These are phyloP conservation scores for Tulasnella sp. DNA, from an alignment of 768 basidiomycete species.

Conservation along the genomic window DNA sequence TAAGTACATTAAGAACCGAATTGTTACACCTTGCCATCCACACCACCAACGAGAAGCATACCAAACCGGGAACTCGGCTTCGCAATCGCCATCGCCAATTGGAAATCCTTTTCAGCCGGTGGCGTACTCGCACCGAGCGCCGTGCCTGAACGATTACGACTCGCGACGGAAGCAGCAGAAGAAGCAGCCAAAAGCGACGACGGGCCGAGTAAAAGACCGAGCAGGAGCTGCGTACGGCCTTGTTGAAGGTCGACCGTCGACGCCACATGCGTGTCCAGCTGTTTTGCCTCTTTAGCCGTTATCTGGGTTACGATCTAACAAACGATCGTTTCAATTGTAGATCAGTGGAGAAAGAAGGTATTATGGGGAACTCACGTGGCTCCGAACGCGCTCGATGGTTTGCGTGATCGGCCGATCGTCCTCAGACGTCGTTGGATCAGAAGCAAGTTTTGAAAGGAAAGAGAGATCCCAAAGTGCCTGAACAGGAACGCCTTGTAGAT, in stretches of 20 bases:
- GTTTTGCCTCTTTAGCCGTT: background rate
- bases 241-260: constrained; percentile 15
- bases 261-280: background rate
- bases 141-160: constrained; percentile 47
- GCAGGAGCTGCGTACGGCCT: constrained; percentile 8
- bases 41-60: constrained; percentile 47
- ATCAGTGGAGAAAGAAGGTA: background rate
- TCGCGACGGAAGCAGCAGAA: constrained; percentile 1
- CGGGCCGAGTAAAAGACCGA: constrained; percentile 19
- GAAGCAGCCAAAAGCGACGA: constrained; percentile 6
- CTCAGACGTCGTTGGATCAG: constrained; percentile 23
- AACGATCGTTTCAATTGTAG: background rate
- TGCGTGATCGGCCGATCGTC: background rate
- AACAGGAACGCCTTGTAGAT: constrained; percentile 20
- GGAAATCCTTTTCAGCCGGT: constrained; percentile 39
- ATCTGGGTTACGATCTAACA: background rate
- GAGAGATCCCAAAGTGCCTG: constrained; percentile 25
- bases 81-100: constrained; percentile 48
- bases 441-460: constrained; percentile 27
- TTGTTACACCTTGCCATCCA: constrained; percentile 4
- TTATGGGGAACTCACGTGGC: background rate
- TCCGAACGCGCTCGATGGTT: background rate
- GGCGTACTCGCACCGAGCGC: constrained; percentile 46
- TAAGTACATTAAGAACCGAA: no score
- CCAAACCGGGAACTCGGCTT: constrained; percentile 67